Evolutionary conservation across 2,329 filamentous ascomycete genomes (phyloP), one percentile per base, ranked within the genome.

Genomic region (Penicillium sp.): DNA sequence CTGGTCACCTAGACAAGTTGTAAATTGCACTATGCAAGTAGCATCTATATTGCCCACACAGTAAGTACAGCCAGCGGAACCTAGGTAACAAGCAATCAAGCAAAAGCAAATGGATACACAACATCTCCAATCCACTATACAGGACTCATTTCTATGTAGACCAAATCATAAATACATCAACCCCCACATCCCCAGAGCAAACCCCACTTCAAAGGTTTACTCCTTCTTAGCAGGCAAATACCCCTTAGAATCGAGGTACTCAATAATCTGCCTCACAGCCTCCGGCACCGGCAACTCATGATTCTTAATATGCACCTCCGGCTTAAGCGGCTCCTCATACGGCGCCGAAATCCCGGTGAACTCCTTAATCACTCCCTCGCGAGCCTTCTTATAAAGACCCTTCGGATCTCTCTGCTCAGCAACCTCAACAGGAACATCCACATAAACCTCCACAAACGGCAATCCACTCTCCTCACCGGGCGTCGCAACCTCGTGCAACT

Each of bases 321-420:
- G 82, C 50, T 83, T 83, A 69, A 85, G 77, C 4, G 93, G 93
- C 54, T 83, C 88, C 80, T 99, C 93, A 70, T 99, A 99, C 1
- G 93, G 93, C 27, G 92, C 90, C 59, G 86, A 91, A 64, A 97
- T 89, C 48, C 93, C 93, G 1, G 93, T 99, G 70, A 99, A 99
- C 61, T 97, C 89, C 74, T 95, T 93, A 73, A 97, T 97, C 71
- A 95, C 84, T 37, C 93, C 93, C 43, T 88, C 86, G 37, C 92
- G 79, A 11, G 93, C 93, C 82, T 95, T 95, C 80, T 95, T 95
- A 77, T 99, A 99, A 53, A 97, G 76, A 4, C 92, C 93, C 82
- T 99, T 99, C 41, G 93, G 93, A 68, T 99, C 93, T 56, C 93
- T 84, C 80, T 92, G 79, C 81, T 97, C 92, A 31, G 93, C 92